Conservation (phyloP, 2,329 filamentous ascomycete genomes). For the Plenodomus biglobosus region DNA sequence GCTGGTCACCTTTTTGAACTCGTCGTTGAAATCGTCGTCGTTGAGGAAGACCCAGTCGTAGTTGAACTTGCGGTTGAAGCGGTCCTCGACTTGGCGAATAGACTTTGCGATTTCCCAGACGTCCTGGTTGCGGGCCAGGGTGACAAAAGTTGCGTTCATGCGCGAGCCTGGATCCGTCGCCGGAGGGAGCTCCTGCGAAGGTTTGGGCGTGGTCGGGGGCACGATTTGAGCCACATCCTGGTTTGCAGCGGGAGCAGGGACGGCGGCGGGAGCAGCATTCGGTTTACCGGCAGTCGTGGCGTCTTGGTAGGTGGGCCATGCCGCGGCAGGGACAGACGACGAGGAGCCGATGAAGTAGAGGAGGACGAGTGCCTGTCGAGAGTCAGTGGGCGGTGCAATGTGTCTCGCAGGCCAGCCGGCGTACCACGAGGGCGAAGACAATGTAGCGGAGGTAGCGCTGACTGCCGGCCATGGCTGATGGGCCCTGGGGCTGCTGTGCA, state of each 20-base stretch:
- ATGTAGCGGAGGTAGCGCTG: conserved; percentile 73
- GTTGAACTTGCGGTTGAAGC: conserved; percentile 94
- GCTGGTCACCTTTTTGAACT: conserved; percentile 88
- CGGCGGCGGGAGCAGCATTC: conserved; percentile 13
- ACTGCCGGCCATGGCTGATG: conserved; percentile 69
- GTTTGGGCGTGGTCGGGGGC: conserved; percentile 40
- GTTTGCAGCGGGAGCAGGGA: neutral
- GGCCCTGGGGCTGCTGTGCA: conserved; percentile 16
- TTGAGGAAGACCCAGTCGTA: conserved; percentile 99
- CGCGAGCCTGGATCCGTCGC: conserved; percentile 65
- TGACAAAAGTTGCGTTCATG: conserved; percentile 97
- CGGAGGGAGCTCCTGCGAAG: conserved; percentile 34
- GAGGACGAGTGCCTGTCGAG: conserved; percentile 61
- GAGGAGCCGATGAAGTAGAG: conserved; percentile 80
- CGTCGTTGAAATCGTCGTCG: conserved; percentile 88
- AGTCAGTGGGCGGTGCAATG: conserved; percentile 11
- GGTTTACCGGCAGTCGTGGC: conserved; percentile 18
- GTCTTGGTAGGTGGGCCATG: conserved; percentile 36
- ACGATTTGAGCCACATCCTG: conserved; percentile 10
- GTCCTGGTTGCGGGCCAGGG: conserved; percentile 87
- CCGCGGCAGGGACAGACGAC: conserved; percentile 48
- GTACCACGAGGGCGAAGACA: conserved; percentile 80
- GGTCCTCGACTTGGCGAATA: conserved; percentile 94
- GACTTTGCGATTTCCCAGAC: conserved; percentile 96
- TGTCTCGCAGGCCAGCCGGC: conserved; percentile 1